phyloP scores from a whole-genome alignment of 495 filamentous ascomycete genomes.

The Xylaria venustula region DNA sequence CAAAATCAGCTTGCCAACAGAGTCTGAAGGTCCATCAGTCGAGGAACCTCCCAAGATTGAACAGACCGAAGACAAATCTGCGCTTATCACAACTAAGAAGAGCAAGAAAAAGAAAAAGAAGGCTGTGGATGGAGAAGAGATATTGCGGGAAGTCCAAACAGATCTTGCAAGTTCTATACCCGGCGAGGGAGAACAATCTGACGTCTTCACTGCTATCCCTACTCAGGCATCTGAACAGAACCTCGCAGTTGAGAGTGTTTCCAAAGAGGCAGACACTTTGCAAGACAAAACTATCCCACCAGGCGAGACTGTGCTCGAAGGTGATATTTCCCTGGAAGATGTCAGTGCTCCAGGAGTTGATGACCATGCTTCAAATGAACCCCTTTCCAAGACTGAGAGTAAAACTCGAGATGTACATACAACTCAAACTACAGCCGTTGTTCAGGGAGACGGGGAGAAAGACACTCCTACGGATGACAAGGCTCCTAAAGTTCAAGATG shows the following conservation, averaged over 20 bases:
- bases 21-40: not conserved
- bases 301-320: not conserved
- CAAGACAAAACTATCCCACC: not conserved
- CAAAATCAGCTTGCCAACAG: not conserved
- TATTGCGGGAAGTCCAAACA: not conserved
- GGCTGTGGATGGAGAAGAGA: not conserved
- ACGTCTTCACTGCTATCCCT: not conserved
- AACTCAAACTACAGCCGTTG: no score
- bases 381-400: no score
- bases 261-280: not conserved
- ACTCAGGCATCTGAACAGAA: not conserved
- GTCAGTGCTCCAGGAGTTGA: no score
- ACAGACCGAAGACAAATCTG: not conserved
- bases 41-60: not conserved
- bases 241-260: not conserved
- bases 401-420: no score
- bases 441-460: no score
- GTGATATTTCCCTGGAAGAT: no score
- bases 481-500: not conserved
- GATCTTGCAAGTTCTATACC: not conserved
- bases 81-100: slow-evolving; percentile 23
- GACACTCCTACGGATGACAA: not conserved
- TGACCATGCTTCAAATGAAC: no score
- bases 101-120: slow-evolving; percentile 28
- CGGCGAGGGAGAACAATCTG: not conserved